phyloP scores from a whole-genome alignment of 2,329 filamentous ascomycete species.

The Aspergillus terreus region DNA sequence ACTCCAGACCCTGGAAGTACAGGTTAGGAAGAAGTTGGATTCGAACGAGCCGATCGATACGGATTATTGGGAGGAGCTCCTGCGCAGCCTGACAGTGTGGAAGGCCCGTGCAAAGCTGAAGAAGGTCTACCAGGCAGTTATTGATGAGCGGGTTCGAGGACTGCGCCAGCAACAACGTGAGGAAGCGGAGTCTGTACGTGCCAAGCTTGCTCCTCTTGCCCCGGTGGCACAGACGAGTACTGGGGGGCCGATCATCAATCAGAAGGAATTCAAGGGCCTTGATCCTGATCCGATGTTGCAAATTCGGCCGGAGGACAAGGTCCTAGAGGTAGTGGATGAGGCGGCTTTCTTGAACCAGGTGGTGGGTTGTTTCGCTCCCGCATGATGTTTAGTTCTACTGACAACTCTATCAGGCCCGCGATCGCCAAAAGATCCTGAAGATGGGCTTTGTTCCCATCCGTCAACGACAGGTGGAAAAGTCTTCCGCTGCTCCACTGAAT shows the following conservation, averaged over 20 bases:
- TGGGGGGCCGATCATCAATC: constrained; percentile 10
- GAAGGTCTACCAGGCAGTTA: constrained; percentile 72
- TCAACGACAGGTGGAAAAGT: constrained; percentile 39
- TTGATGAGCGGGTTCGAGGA: constrained; percentile 63
- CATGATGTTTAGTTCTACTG: constrained; percentile 7
- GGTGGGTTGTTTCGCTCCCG: constrained; percentile 32
- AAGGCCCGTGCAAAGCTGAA: constrained; percentile 85
- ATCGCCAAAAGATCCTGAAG: constrained; percentile 60
- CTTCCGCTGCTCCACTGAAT: constrained; percentile 26
- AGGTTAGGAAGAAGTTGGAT: constrained; percentile 80
- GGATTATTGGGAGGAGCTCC: constrained; percentile 94
- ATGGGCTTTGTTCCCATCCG: constrained; percentile 65
- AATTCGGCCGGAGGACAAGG: constrained; percentile 61
- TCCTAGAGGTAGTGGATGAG: constrained; percentile 56
- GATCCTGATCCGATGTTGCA: constrained; percentile 67
- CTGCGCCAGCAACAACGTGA: constrained; percentile 65
- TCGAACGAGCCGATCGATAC: constrained; percentile 91
- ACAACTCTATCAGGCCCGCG: constrained; percentile 39
- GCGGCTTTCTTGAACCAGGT: constrained; percentile 55
- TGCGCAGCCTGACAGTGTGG: constrained; percentile 80
- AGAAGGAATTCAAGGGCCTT: constrained; percentile 43
- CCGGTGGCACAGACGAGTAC: constrained; percentile 26
- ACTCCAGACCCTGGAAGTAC: constrained; percentile 77
- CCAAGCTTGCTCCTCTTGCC: constrained; percentile 52
- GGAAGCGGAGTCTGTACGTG: constrained; percentile 57